These are phyloP conservation scores for Polyporus arcularius DNA, from an alignment of 768 basidiomycete genomes.

Conservation along the genomic window DNA sequence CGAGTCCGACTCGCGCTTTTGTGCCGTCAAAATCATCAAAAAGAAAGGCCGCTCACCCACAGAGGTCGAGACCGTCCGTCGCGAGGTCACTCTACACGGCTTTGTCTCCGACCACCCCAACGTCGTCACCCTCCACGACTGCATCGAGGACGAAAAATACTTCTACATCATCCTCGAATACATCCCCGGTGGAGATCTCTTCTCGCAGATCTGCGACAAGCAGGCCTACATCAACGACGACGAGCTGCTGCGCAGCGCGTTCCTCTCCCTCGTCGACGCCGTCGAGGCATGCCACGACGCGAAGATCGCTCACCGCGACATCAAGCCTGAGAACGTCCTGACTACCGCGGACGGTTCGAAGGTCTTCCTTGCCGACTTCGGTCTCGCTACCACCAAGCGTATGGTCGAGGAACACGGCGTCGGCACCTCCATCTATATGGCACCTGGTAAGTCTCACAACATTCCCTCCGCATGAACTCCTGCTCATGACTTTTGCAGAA, in stretches of 20 bases:
- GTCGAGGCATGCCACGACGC: conserved; percentile 49
- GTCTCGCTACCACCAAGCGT: conserved; percentile 22
- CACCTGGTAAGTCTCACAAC: conserved; percentile 24
- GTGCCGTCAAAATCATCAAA: conserved; percentile 23
- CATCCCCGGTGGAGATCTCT: conserved; percentile 83
- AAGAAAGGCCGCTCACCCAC: conserved; percentile 54
- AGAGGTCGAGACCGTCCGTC: conserved; percentile 58
- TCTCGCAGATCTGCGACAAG: conserved; percentile 40
- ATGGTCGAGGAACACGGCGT: conserved; percentile 22
- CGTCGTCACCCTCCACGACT: conserved; percentile 85
- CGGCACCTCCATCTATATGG: conserved; percentile 28
- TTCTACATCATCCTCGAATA: conserved; percentile 93
- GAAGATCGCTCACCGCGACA: conserved; percentile 54
- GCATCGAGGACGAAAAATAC: conserved; percentile 76
- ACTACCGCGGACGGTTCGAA: conserved; percentile 40
- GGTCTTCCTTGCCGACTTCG: conserved; percentile 49
- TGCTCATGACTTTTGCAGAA: conserved; percentile 12
- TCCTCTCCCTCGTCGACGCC: conserved; percentile 53
- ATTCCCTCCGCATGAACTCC: background rate
- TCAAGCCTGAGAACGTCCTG: conserved; percentile 55
- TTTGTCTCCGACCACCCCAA: conserved; percentile 71
- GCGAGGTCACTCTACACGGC: conserved; percentile 83
- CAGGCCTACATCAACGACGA: conserved; percentile 42
- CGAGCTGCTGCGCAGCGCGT: conserved; percentile 44
- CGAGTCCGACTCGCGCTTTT: background rate